phyloP scores from a whole-genome alignment of 2,329 filamentous ascomycete genomes.

The Diplodia seriata region DNA sequence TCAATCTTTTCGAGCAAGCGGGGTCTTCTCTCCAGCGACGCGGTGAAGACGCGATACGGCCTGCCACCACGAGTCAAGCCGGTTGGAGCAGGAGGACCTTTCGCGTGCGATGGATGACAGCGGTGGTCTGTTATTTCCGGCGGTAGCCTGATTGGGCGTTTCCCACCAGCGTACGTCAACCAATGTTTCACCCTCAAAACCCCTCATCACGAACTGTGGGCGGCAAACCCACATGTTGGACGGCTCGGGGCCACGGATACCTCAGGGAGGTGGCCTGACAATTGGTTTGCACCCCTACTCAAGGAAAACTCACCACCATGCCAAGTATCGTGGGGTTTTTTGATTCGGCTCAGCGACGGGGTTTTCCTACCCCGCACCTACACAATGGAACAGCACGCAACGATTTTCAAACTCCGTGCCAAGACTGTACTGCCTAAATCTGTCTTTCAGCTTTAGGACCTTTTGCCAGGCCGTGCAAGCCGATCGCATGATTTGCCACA shows the following conservation, averaged over 20 bases:
- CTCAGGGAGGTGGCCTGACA: not conserved
- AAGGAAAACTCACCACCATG: not conserved
- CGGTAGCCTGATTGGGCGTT: not conserved
- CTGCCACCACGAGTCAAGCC: not conserved
- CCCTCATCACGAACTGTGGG: not conserved
- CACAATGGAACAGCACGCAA: not conserved
- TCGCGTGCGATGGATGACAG: too few species aligned
- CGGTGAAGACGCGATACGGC: not conserved
- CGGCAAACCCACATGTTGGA: not conserved
- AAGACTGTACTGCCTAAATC: too few species aligned
- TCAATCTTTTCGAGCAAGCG: not conserved
- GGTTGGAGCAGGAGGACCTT: too few species aligned
- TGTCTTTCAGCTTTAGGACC: too few species aligned
- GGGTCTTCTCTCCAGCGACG: not conserved
- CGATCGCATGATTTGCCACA: not conserved
- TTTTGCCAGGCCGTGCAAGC: too few species aligned
- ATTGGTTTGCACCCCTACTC: too few species aligned
- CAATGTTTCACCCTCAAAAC: not conserved
- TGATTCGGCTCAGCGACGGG: too few species aligned
- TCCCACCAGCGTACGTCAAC: not conserved
- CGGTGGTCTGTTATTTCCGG: not conserved
- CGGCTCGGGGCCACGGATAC: not conserved
- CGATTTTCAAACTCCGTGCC: too few species aligned
- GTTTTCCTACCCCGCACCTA: too few species aligned
- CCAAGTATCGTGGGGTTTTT: not conserved